These are phyloP conservation scores for Hypseocharis bilobata DNA, from an alignment of 441 rosid genomes.

Conservation along the genomic window DNA sequence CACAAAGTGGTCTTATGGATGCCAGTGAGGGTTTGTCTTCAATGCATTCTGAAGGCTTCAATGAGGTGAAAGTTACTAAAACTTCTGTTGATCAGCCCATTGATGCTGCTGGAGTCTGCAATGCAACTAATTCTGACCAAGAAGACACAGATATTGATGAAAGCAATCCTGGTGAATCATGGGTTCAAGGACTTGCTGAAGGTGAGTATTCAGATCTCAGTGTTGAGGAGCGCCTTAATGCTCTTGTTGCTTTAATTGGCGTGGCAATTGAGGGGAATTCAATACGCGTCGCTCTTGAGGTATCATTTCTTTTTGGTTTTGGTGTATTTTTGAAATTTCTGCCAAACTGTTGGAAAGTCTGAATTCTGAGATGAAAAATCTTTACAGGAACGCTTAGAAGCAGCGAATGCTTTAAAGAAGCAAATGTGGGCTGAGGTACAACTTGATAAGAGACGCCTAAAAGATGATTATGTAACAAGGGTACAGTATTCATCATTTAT, in stretches of 20 bases:
- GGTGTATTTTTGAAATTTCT: conserved; percentile 8
- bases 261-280: conserved; percentile 70
- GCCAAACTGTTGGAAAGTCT: conserved; percentile 6
- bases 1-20: conserved; percentile 29
- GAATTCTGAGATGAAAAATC: conserved; percentile 23
- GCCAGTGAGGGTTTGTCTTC: conserved; percentile 28
- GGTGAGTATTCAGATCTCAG: conserved; percentile 66
- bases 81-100: conserved; percentile 27
- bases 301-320: conserved; percentile 24
- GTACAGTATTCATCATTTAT: conserved; percentile 39
- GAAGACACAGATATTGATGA: conserved; percentile 59
- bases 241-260: conserved; percentile 64
- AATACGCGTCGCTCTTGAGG: conserved; percentile 60
- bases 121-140: conserved; percentile 30
- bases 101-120: conserved; percentile 29
- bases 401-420: conserved; percentile 73
- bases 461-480: conserved; percentile 55
- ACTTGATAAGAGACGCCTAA: conserved; percentile 75
- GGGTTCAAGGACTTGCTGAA: conserved; percentile 81
- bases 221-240: conserved; percentile 68
- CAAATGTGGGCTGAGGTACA: conserved; percentile 88
- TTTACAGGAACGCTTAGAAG: conserved; percentile 77
- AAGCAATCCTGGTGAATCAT: conserved; percentile 54
- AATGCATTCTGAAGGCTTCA: conserved; percentile 25
- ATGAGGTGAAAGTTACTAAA: conserved; percentile 25